These are phyloP conservation scores for Trichosporon coremiiforme DNA, from an alignment of 1,284 basidiomycete species.

Conservation along the genomic window DNA sequence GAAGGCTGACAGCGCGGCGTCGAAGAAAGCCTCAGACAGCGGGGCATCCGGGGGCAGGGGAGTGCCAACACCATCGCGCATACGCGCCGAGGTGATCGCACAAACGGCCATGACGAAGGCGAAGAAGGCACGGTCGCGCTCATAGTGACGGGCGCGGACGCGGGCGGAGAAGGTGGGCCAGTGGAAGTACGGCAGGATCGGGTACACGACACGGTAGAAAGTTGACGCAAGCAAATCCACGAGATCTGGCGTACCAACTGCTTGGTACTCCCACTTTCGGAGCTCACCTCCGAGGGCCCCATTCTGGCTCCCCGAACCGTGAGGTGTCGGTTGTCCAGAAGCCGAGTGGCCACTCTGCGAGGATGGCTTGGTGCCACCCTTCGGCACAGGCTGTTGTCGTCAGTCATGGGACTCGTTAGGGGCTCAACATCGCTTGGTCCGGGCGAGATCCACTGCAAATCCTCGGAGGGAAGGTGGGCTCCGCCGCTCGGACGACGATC, in stretches of 20 bases:
- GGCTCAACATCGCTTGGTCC: background rate
- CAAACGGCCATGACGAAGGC: slow-evolving; percentile 48
- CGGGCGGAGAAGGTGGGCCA: slow-evolving; percentile 48
- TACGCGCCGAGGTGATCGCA: slow-evolving; percentile 46
- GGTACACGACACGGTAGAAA: slow-evolving; percentile 46
- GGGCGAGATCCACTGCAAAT: background rate
- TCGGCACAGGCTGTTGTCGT: slow-evolving; percentile 22
- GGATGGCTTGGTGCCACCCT: slow-evolving; percentile 11
- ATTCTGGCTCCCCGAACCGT: background rate
- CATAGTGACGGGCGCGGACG: slow-evolving; percentile 39
- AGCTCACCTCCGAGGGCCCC: background rate
- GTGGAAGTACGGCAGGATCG: slow-evolving; percentile 52
- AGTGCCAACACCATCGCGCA: slow-evolving; percentile 42
- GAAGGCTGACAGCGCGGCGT: slow-evolving; percentile 34
- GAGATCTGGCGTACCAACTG: slow-evolving; percentile 37
- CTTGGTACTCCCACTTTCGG: slow-evolving; percentile 39
- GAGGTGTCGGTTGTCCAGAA: background rate
- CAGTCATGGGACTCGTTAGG: background rate
- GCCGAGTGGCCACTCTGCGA: background rate
- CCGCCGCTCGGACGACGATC: background rate
- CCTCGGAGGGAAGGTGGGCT: background rate
- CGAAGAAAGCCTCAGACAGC: slow-evolving; percentile 40
- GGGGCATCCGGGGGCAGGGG: slow-evolving; percentile 25
- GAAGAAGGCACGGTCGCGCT: slow-evolving; percentile 44
- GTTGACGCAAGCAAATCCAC: slow-evolving; percentile 41